These are phyloP conservation scores for Ploettnerulaceae sp. DNA, from an alignment of 2,329 filamentous ascomycete species.

Conservation along the genomic window DNA sequence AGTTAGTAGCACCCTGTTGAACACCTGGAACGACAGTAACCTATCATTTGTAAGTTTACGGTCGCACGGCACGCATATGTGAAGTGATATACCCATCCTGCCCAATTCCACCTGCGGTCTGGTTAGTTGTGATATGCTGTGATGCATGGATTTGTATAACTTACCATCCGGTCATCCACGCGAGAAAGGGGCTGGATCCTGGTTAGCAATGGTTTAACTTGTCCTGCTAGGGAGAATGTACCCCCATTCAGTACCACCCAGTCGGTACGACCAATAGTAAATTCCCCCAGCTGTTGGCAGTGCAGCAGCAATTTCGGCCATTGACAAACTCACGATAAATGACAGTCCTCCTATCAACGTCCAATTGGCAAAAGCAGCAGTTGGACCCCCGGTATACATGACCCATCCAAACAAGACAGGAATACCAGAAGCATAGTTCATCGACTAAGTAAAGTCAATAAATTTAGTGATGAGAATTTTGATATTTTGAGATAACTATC, in stretches of 20 bases:
- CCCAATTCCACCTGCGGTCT: constrained; percentile 31
- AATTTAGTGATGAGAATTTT: too few species aligned
- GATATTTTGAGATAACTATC: too few species aligned
- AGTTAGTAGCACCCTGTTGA: constrained; percentile 38
- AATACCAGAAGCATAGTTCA: constrained; percentile 39
- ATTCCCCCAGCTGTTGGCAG: constrained; percentile 38
- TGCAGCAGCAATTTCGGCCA: constrained; percentile 38
- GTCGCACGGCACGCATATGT: neutral
- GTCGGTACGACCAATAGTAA: constrained; percentile 38
- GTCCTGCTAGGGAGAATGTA: constrained; percentile 11
- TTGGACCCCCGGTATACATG: constrained; percentile 38
- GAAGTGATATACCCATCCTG: constrained; percentile 18
- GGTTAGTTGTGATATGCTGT: neutral
- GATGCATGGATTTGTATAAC: neutral
- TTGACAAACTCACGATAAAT: constrained; percentile 35
- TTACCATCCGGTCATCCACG: constrained; percentile 38
- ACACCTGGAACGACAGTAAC: constrained; percentile 37
- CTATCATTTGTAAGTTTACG: constrained; percentile 6
- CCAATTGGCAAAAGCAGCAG: constrained; percentile 38
- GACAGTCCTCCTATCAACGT: constrained; percentile 37
- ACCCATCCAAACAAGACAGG: constrained; percentile 36
- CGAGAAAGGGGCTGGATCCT: constrained; percentile 32
- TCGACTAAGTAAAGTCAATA: too few species aligned
- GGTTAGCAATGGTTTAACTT: constrained; percentile 10
- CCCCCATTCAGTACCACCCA: constrained; percentile 36